Percentiles rank a stretch among this genome's conserved stretches.
phyloP scores from a whole-genome alignment of 2,329 filamentous ascomycete species.

The Aspergillus terreus region DNA sequence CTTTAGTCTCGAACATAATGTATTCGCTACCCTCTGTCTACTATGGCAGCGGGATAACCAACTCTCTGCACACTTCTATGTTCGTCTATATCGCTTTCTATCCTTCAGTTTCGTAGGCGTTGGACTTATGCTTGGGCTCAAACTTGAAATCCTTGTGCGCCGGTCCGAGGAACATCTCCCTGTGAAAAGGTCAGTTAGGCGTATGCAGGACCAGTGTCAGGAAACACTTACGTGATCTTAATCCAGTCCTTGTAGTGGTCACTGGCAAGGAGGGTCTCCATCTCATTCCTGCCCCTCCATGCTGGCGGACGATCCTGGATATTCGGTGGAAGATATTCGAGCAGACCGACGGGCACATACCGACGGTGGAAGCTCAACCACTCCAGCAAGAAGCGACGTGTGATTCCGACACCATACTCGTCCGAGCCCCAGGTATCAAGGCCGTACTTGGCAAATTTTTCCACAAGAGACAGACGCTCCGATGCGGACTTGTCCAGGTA shows the following conservation, averaged over 20 bases:
- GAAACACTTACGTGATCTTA: constrained; percentile 76
- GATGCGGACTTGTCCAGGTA: constrained; percentile 92
- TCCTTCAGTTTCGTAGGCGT: constrained; percentile 76
- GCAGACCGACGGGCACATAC: constrained; percentile 83
- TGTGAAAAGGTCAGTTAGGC: constrained; percentile 35
- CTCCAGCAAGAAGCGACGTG: constrained; percentile 86
- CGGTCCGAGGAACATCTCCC: constrained; percentile 96
- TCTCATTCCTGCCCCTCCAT: constrained; percentile 77
- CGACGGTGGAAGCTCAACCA: constrained; percentile 92
- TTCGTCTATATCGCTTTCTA: background rate
- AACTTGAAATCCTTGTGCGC: constrained; percentile 89
- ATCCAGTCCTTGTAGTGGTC: constrained; percentile 97
- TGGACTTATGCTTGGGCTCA: constrained; percentile 96
- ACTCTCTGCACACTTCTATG: too few species aligned
- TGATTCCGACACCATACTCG: constrained; percentile 87
- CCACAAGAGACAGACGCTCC: constrained; percentile 79
- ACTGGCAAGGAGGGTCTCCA: constrained; percentile 91
- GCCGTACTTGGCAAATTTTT: constrained; percentile 86
- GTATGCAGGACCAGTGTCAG: constrained; percentile 8
- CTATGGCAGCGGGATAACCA: too few species aligned
- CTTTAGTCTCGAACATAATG: background rate
- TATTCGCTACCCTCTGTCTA: too few species aligned
- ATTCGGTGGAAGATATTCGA: constrained; percentile 82
- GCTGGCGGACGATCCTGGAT: constrained; percentile 86
- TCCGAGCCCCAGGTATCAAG: constrained; percentile 95